A percentile compares a stretch with the other conserved stretches of the same genome.
Evolutionary conservation across 441 rosid genomes (phyloP).

Genomic region (Macaranga tanarius): DNA sequence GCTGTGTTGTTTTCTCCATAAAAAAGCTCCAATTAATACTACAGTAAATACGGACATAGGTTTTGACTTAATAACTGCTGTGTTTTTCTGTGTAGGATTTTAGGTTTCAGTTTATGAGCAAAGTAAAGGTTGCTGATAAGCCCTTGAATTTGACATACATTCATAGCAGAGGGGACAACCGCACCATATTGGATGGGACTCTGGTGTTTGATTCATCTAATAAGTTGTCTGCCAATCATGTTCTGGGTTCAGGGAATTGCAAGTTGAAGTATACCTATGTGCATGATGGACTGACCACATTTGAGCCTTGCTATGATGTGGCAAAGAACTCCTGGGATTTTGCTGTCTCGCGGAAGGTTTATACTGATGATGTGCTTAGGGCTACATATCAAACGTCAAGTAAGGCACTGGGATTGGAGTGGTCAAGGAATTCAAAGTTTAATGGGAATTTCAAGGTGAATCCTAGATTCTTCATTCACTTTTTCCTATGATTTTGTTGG

Average conservation of each 20-base stretch:
- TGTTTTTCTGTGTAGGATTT: slow-evolving; percentile 56
- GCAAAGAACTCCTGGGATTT: slow-evolving; percentile 87
- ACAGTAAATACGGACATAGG: not conserved
- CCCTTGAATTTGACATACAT: slow-evolving; percentile 87
- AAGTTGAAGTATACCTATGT: slow-evolving; percentile 80
- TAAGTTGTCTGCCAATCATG: slow-evolving; percentile 76
- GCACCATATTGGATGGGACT: slow-evolving; percentile 71
- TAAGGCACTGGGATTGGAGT: slow-evolving; percentile 69
- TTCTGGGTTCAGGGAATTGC: slow-evolving; percentile 74
- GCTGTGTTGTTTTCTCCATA: no score
- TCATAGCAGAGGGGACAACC: slow-evolving; percentile 63
- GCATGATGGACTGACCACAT: slow-evolving; percentile 62
- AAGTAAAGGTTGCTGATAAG: slow-evolving; percentile 65
- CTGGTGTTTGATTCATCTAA: slow-evolving; percentile 66
- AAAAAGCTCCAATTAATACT: not conserved
- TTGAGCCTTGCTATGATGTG: slow-evolving; percentile 79
- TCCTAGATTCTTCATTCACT: not conserved
- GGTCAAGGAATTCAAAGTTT: slow-evolving; percentile 61
- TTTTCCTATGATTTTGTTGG: slow-evolving; percentile 8
- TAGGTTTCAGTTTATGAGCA: slow-evolving; percentile 96
- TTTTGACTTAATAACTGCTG: not conserved
- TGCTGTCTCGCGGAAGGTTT: slow-evolving; percentile 57
- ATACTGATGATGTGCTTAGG: slow-evolving; percentile 57
- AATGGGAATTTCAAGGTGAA: slow-evolving; percentile 68
- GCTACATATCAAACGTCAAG: slow-evolving; percentile 69